Evolutionary conservation across 2,329 filamentous ascomycete genomes (phyloP), one percentile per base, ranked within the genome.

Genomic region (Sporothrix globosa): DNA sequence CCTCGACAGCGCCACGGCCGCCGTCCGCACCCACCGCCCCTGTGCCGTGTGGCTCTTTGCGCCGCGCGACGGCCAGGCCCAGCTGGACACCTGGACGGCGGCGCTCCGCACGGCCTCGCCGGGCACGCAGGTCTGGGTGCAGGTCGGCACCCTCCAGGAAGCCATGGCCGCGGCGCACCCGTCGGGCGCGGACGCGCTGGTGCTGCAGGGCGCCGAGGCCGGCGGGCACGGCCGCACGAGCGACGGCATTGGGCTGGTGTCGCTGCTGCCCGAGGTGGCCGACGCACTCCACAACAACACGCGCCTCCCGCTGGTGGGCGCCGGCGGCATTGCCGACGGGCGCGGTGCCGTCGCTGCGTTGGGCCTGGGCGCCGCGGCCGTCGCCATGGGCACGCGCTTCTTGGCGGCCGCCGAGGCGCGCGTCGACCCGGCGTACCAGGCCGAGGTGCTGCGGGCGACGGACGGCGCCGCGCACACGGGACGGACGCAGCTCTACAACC

Each of bases 31-130:
- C 72, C 84, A 88, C 77, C 79, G 78, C 0, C 88, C 89, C 1
- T 84, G 84, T 2, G 89, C 87, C 0, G 81, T 89, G 10, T 92
- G 90, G 90, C 83, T 92, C 61, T 91, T 91, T 75, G 89, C 89
- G 2, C 87, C 88, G 1, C 79, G 81, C 44, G 79, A 81, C 5
- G 77, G 82, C 19, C 76, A 80, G 24, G 79, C 80, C 19, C 67
- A 74, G 41, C 67, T 78, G 77, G 71, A 72, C 56, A 76, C 79
- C 54, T 69, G 69, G 67, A 30, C 77, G 67, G 56, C 82, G 77
- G 79, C 76, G 76, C 27, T 72, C 75, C 80, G n/a, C 2, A 74
- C 78, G 3, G 81, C 81, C n/a, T 79, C 81, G 13, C 79, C 82
- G 68, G 73, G 70, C 7, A 74, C 69, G 67, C 80, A 84, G 56